Conservation (phyloP, 2,329 filamentous ascomycete species). For the Cladosporium sp. region DNA sequence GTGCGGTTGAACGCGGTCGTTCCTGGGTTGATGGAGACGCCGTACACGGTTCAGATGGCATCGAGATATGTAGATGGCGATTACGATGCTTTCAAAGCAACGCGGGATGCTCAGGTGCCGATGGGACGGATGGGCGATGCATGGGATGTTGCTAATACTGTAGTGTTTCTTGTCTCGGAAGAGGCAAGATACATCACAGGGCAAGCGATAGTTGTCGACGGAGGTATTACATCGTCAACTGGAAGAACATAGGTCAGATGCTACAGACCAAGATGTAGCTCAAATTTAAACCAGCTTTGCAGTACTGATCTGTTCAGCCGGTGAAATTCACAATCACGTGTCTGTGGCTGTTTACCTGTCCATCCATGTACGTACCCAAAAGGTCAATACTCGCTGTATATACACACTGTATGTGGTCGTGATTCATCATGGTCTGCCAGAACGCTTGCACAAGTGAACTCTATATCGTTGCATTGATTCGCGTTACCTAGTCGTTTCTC, state of each 20-base stretch:
- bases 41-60: slow-evolving; percentile 50
- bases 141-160: slow-evolving; percentile 61
- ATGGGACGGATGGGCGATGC: slow-evolving; percentile 62
- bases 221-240: slow-evolving; percentile 26
- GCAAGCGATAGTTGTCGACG: slow-evolving; percentile 48
- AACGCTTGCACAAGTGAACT: not conserved
- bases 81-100: slow-evolving; percentile 53
- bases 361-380: not conserved
- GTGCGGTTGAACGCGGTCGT: slow-evolving; percentile 59
- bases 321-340: not conserved
- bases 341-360: not conserved
- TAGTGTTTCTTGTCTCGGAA: slow-evolving; percentile 59
- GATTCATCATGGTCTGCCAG: not conserved
- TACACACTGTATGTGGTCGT: not conserved
- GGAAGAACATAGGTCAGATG: not conserved
- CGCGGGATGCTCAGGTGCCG: slow-evolving; percentile 59
- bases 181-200: slow-evolving; percentile 64
- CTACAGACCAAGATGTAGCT: not conserved
- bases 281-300: not conserved
- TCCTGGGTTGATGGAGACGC: slow-evolving; percentile 60
- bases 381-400: not conserved
- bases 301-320: not conserved
- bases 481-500: not conserved
- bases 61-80: slow-evolving; percentile 49
- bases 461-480: slow-evolving; percentile 2